Base-by-base conservation (phyloP, 106 monocot species). In the Cymbidium sinense region DNA sequence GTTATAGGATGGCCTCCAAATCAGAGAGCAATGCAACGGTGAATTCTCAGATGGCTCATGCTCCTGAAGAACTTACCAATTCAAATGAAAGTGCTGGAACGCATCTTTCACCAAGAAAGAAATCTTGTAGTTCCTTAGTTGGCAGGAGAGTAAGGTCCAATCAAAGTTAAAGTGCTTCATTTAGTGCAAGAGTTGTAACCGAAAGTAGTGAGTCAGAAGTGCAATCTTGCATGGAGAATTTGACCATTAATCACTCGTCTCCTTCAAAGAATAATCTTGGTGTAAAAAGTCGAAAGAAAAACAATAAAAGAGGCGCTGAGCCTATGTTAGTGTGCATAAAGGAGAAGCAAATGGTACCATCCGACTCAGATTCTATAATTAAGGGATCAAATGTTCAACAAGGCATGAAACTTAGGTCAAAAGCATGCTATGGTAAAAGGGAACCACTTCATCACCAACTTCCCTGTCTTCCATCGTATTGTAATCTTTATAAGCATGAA, bases 231-330 rank as follows among this genome's bases (percentile, higher is more conserved):
- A 81, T 77, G 37, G 80, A 83, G 76, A 50, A 43, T 64, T n/a
- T 25, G 33, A 70, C 25, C 65, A 81, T 84, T 43, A 74, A 75
- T 47, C 76, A 81, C 39, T 77, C 84, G 73, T 84, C 83, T 41
- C 86, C 89, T 20, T 75, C 83, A 34, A 92, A 85, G 77, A n/a
- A 20, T 62, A 88, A 88, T 55, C 25, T 72, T 4, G 65, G 75
- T 75, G 81, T 72, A 50, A 98, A 90, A 82, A 64, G 74, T 79
- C 84, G 84, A 61, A 92, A 88, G 51, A 88, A 77, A 75, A 89
- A 84, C 58, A 99, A 86, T 29, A 99, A 92, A 95, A 92, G 98
- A 84, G 80, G 83, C 75, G 90, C 98, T 35, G 94, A 99, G 58
- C 79, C 85, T 43, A 90, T 87, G 83, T 86, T 99, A 85, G 76